phyloP scores from a whole-genome alignment of 2,329 filamentous ascomycete genomes.

The Fusarium oligoseptatum region DNA sequence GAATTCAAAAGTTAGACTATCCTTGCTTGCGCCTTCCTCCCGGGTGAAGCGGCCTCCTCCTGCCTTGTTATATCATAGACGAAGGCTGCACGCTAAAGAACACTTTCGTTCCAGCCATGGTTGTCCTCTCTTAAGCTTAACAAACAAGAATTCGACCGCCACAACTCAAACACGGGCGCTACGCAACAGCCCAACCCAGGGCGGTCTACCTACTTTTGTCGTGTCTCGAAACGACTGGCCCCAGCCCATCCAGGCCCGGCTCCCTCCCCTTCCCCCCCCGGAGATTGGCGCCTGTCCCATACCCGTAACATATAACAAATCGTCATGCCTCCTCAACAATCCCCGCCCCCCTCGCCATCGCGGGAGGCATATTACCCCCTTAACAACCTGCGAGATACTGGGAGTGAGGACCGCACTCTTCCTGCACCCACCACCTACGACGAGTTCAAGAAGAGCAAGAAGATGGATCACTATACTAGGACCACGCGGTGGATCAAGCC shows the following conservation, averaged over 20 bases:
- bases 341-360: slow-evolving; percentile 34
- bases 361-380: slow-evolving; percentile 29
- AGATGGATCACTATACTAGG: slow-evolving; percentile 14
- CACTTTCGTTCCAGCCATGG: not conserved
- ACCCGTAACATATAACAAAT: slow-evolving; percentile 6
- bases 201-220: slow-evolving; percentile 1
- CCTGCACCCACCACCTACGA: slow-evolving; percentile 47
- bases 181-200: not conserved
- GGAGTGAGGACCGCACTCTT: slow-evolving; percentile 33
- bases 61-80: not conserved
- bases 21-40: not conserved
- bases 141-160: slow-evolving; percentile 3
- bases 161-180: not conserved
- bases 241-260: not conserved
- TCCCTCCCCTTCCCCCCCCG: not conserved
- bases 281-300: slow-evolving; percentile 1
- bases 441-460: slow-evolving; percentile 35
- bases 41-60: slow-evolving; percentile 5
- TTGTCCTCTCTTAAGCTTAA: slow-evolving; percentile 1
- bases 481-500: slow-evolving; percentile 42
- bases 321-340: slow-evolving; percentile 34
- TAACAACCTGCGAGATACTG: slow-evolving; percentile 20
- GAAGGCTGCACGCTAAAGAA: not conserved
- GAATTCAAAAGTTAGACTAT: not conserved
- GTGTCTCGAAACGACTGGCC: slow-evolving; percentile 8